Base-by-base conservation (phyloP, 805 yeast genomes). In the Candida dajiaensis region DNA sequence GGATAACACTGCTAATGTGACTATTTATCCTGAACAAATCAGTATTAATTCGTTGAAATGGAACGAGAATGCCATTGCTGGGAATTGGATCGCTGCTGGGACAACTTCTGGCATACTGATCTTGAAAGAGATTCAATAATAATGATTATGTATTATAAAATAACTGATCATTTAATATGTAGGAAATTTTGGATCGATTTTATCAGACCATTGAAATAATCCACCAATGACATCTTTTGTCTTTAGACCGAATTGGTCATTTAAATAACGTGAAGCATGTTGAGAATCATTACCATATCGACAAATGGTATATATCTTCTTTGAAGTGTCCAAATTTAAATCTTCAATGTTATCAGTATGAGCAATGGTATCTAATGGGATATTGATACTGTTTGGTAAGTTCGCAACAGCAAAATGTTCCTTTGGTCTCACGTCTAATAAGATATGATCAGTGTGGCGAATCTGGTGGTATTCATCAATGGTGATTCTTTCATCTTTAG, bases 221-320 rank as follows among this genome's bases (percentile, higher is more conserved):
- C 99, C 99, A 2, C 98, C 98, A 11, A 62, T 69, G 6, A 92
- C 70, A 61, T 92, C 96, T 43, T 66, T 74, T 0, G 79, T 87
- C 0, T 57, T 47, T 16, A 78, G 65, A 0, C 79, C 78, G 40
- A 76, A 69, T 1, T 72, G 70, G 21, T 76, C 77, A 42, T 74
- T 69, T 40, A 90, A 63, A 39, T 71, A 65, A 46, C 72, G 64
- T 1, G 85, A 81, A 0, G 96, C 95, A 16, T 80, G 63, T 57
- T 86, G 89, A 0, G 98, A 90, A 61, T 94, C 98, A 62, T 88
- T 89, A 10, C 99, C 99, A 59, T 73, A 81, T 28, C 97, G 73
- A 64, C 99, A 94, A 18, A 92, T 70, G 0, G 89, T 85, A 46
- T 72, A 75, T 0, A 85, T 62, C 1, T 68, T 68, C n/a, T 69